A percentile compares a stretch with the other conserved stretches of the same genome.
These are phyloP conservation scores for Niebla homalea DNA, from an alignment of 495 filamentous ascomycete genomes.

Conservation along the genomic window DNA sequence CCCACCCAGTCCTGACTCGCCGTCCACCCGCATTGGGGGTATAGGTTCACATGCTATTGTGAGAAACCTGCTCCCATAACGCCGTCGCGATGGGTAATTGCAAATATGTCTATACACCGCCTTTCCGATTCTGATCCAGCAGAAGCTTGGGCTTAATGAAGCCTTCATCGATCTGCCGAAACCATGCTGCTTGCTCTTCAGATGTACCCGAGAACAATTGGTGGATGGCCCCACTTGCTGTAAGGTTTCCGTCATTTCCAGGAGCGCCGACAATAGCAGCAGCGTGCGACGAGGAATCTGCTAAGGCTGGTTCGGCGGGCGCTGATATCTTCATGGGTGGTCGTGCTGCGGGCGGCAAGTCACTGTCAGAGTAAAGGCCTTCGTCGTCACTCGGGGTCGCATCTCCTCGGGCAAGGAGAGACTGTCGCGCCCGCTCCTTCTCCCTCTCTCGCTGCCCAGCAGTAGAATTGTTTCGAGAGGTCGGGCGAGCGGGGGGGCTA, in stretches of 20 bases:
- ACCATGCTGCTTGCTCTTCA: conserved; percentile 84
- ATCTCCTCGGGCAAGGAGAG: conserved; percentile 40
- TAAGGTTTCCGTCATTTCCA: conserved; percentile 11
- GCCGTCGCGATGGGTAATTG: conserved; percentile 1
- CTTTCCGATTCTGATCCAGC: conserved; percentile 48
- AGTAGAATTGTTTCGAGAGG: conserved; percentile 37
- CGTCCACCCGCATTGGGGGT: neutral
- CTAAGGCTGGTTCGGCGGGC: conserved; percentile 23
- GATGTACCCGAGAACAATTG: conserved; percentile 60
- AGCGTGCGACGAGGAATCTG: conserved; percentile 18
- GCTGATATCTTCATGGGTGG: conserved; percentile 42
- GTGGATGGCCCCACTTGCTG: conserved; percentile 53
- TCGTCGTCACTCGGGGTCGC: conserved; percentile 40
- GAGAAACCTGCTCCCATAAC: neutral
- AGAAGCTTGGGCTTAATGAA: conserved; percentile 91
- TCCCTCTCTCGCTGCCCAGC: conserved; percentile 21
- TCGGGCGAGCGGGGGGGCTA: conserved; percentile 34
- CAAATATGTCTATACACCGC: conserved; percentile 6
- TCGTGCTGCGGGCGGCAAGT: conserved; percentile 36
- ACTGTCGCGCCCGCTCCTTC: conserved; percentile 49
- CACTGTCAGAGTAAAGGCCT: conserved; percentile 32
- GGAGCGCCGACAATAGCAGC: conserved; percentile 20
- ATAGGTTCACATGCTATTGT: neutral
- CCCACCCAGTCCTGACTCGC: neutral
- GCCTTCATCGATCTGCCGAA: conserved; percentile 86